These are phyloP conservation scores for Podosphaera leucotricha DNA, from an alignment of 2,329 filamentous ascomycete species.

Conservation along the genomic window DNA sequence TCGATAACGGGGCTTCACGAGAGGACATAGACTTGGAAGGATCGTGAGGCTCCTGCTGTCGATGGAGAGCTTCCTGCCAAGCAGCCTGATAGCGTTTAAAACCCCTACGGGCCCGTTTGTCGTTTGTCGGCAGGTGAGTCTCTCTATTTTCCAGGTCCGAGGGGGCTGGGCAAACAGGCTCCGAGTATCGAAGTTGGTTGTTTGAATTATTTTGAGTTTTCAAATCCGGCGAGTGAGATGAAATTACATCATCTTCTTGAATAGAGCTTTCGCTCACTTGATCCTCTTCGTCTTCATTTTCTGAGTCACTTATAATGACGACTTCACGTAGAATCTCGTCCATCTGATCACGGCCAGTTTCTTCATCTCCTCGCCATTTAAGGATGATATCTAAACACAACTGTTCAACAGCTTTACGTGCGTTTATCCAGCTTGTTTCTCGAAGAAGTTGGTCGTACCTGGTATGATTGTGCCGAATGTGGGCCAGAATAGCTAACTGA, in stretches of 20 bases:
- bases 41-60: slow-evolving; percentile 4
- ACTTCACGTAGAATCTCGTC: slow-evolving; percentile 44
- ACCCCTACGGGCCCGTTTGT: slow-evolving; percentile 11
- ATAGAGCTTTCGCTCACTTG: slow-evolving; percentile 3
- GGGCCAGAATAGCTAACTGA: slow-evolving; percentile 39
- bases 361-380: slow-evolving; percentile 50
- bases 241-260: slow-evolving; percentile 11
- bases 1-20: neutral
- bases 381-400: slow-evolving; percentile 40
- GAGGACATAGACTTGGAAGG: neutral
- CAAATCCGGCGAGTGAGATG: slow-evolving; percentile 5
- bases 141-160: neutral
- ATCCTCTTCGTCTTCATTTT: slow-evolving; percentile 8
- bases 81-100: slow-evolving; percentile 16
- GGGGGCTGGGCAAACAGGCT: neutral
- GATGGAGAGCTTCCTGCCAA: slow-evolving; percentile 14
- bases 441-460: slow-evolving; percentile 36
- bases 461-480: slow-evolving; percentile 43
- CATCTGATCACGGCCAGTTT: slow-evolving; percentile 41
- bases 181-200: slow-evolving; percentile 3
- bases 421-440: slow-evolving; percentile 33
- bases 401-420: slow-evolving; percentile 34
- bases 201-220: slow-evolving; percentile 3
- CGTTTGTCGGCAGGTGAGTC: slow-evolving; percentile 1
- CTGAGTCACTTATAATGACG: slow-evolving; percentile 29